Base-by-base conservation (phyloP, 1,139 yeast species). In the Kodamaea derodonti region DNA sequence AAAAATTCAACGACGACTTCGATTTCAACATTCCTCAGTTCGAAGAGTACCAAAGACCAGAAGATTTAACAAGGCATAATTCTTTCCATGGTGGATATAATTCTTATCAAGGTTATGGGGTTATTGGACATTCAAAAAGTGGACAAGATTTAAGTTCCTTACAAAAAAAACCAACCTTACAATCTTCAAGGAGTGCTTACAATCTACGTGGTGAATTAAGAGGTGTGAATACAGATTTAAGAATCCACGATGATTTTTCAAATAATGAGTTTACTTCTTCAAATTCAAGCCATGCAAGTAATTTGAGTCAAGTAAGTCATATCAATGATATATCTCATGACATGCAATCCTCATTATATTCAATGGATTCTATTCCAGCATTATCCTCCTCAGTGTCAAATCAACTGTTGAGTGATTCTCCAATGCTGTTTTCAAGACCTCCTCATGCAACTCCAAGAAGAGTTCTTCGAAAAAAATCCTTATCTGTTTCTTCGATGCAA, bases 291-390 rank as follows among this genome's bases (percentile, higher is more conserved):
- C n/a, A n/a, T n/a, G n/a, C n/a, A n/a, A n/a, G n/a, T n/a, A n/a
- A n/a, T n/a, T n/a, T n/a, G n/a, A 6, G 9, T 7, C 22, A 18
- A 18, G 22, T 18, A 6, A 27, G 24, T n/a, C 24, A 23, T 13
- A n/a, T 14, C 13, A 22, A 23, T 14, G 27, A 13, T 14, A 12
- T 15, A 24, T 17, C 12, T 20, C 15, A 26, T 22, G 22, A 18
- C 9, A 18, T 18, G 9, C 22, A 18, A 24, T 24, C 70, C 32
- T 69, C 75, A 2, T 49, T 72, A 6, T 65, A 72, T 14, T 69
- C 77, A 16, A 46, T 53, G 35, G 76, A 69, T 31, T 68, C 73
- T 10, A 51, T 60, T 23, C 75, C 72, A 11, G 59, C 62, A 36
- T 54, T 67, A 34, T 51, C 60, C 40, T 56, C 63, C 41, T 53